phyloP scores from a whole-genome alignment of 352 stramenopile genomes.

The Thalassiosira allenii region DNA sequence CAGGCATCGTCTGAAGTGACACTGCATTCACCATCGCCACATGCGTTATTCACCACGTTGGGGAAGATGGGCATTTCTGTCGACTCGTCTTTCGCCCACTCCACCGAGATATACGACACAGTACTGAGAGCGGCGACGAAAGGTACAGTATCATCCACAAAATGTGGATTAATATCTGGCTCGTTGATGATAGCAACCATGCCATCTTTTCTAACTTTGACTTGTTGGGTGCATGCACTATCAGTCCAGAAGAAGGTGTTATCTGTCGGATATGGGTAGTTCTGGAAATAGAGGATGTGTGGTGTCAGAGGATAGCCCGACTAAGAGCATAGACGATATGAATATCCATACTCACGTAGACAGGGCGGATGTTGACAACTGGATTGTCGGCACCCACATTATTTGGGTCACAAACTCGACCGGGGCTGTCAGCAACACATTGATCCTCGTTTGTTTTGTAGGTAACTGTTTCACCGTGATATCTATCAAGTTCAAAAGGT shows the following conservation, averaged over 20 bases:
- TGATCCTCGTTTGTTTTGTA: conserved; percentile 13
- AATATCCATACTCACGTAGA: no score
- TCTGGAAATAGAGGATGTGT: no score
- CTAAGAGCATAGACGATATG: no score
- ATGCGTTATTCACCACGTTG: conserved; percentile 21
- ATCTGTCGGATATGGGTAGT: background rate
- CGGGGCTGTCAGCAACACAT: conserved; percentile 6
- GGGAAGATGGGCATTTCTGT: conserved; percentile 5
- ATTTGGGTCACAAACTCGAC: conserved; percentile 1
- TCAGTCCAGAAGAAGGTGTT: conserved; percentile 31
- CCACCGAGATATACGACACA: conserved; percentile 6
- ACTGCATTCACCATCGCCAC: conserved; percentile 12
- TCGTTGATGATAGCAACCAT: conserved; percentile 19
- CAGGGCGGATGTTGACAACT: conserved; percentile 7
- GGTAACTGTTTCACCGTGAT: conserved; percentile 32
- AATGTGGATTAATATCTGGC: background rate
- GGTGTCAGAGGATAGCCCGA: no score
- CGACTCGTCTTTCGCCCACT: conserved; percentile 15
- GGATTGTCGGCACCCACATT: conserved; percentile 5
- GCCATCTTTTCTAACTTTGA: conserved; percentile 22
- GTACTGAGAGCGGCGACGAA: background rate
- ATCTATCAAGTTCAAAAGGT: no score
- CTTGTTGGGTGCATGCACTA: background rate
- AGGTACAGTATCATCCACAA: conserved; percentile 17
- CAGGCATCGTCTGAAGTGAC: conserved; percentile 10